A percentile compares a stretch with the other conserved stretches of the same genome.
phyloP scores from a whole-genome alignment of 164 flowering plant genomes.

The Chloranthus sessilifolius region DNA sequence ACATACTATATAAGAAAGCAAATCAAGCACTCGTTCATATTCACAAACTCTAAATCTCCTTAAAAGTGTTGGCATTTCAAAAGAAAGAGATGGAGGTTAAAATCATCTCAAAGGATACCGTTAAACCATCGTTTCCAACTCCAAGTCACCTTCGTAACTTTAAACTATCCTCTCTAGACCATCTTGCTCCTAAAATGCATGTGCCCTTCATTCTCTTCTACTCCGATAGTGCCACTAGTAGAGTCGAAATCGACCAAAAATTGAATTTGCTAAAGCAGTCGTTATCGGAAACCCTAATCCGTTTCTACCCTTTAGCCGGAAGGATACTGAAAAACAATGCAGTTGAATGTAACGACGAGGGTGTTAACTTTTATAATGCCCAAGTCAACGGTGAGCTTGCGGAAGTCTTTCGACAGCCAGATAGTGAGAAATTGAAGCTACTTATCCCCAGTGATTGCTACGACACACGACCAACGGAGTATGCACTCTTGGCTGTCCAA shows the following conservation, averaged over 20 bases:
- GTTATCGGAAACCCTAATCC: constrained; percentile 2
- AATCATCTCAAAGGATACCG: constrained; percentile 21
- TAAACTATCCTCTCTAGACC: constrained; percentile 42
- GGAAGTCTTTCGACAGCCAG: neutral
- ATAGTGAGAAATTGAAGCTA: neutral
- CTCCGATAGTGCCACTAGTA: neutral
- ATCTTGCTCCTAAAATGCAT: constrained; percentile 25
- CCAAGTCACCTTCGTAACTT: constrained; percentile 29
- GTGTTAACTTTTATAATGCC: constrained; percentile 1
- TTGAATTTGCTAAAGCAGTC: constrained; percentile 1
- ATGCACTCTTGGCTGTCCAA: constrained; percentile 12
- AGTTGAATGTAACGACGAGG: constrained; percentile 10
- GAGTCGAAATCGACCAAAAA: neutral
- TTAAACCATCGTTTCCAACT: constrained; percentile 36
- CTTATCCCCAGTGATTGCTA: neutral
- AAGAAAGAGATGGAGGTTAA: too few species aligned
- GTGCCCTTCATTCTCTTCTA: constrained; percentile 34
- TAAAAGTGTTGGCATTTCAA: too few species aligned
- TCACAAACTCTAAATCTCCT: too few species aligned
- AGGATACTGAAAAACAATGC: neutral
- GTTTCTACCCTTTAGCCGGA: constrained; percentile 8
- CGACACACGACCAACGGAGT: neutral
- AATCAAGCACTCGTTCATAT: too few species aligned
- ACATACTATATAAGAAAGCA: too few species aligned
- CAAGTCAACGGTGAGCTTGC: neutral